These are phyloP conservation scores for Tetraselmis striata DNA, from an alignment of 139 green algal genomes.

Conservation along the genomic window DNA sequence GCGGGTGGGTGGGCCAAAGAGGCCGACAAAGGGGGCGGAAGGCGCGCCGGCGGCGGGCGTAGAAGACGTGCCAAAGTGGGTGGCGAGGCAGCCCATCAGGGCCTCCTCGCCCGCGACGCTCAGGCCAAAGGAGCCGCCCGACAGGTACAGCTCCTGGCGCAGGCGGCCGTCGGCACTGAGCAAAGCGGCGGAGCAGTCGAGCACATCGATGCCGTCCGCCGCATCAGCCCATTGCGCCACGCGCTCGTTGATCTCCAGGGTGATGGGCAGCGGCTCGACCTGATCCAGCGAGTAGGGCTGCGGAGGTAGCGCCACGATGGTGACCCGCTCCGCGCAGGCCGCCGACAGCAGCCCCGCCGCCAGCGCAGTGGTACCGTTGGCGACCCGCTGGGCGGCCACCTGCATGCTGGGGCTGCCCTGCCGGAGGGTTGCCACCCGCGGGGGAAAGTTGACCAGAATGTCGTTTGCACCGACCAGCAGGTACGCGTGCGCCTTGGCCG, in stretches of 20 bases:
- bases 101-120: not conserved
- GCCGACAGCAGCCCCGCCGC: not conserved
- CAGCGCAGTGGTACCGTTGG: not conserved
- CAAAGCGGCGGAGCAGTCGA: not conserved
- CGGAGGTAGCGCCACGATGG: not conserved
- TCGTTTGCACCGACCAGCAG: not conserved
- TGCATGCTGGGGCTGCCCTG: not conserved
- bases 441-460: not conserved
- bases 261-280: not conserved
- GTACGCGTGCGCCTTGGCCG: not conserved
- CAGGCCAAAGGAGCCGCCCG: not conserved
- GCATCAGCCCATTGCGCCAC: not conserved
- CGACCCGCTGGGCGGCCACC: not conserved
- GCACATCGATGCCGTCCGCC: not conserved
- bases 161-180: not conserved
- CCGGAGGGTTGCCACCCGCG: not conserved
- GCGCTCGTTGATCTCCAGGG: not conserved
- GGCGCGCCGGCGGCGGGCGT: too few relatives aligned
- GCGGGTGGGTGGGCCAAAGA: not conserved
- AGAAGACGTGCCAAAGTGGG: not conserved
- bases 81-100: not conserved
- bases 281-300: not conserved
- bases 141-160: not conserved
- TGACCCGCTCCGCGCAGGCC: not conserved
- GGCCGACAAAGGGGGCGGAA: not conserved